Evolutionary conservation across 139 green algal genomes (phyloP), one percentile per base, ranked within the genome.

Genomic region (Closterium sp.): DNA sequence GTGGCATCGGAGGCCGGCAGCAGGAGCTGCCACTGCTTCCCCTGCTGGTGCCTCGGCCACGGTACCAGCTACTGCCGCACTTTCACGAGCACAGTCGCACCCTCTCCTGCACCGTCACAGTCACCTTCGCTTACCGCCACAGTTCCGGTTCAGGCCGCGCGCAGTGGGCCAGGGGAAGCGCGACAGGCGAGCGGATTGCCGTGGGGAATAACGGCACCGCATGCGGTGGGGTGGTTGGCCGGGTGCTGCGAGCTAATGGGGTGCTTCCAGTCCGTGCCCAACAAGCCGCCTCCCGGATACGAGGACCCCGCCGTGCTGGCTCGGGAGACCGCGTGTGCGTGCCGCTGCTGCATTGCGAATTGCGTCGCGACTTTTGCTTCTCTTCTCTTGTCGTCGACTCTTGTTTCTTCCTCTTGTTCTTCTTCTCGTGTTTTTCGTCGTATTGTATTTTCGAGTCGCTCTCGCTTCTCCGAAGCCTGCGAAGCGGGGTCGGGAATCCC

Each of bases 291-390:
- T 32, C 90, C 90, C 85, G 90, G 90, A 30, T 91, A 92, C 90
- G 90, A 92, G 90, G 22, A 92, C 28, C 90, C 90, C 11, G 84
- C 27, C n/a, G 21, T 34, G 29, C 90, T 92, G 10, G 90, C 90
- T 32, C 21, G n/a, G 21, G 79, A 92, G 24, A 92, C 90, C 30
- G 84, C 73, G 29, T 92, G 90, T 92, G 30, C 62, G 62, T 79
- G 10, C 42, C 7, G 42, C 62, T 24, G 19, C 62, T 79, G 17
- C 62, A 24, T 24, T 79, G 5, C 62, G n/a, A n/a, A n/a, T n/a
- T n/a, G n/a, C n/a, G n/a, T n/a, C n/a, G n/a, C n/a, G n/a, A 13
- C 5, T 79, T 27, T 79, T 79, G 17, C 17, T 79, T 79, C 11
- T 79, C 17, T 79, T 27, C 62, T 79, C 38, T 79, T 79, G 62